Evolutionary conservation across 2,329 filamentous ascomycete genomes (phyloP), one percentile per base, ranked within the genome.

Genomic region (Shiraia bambusicola): DNA sequence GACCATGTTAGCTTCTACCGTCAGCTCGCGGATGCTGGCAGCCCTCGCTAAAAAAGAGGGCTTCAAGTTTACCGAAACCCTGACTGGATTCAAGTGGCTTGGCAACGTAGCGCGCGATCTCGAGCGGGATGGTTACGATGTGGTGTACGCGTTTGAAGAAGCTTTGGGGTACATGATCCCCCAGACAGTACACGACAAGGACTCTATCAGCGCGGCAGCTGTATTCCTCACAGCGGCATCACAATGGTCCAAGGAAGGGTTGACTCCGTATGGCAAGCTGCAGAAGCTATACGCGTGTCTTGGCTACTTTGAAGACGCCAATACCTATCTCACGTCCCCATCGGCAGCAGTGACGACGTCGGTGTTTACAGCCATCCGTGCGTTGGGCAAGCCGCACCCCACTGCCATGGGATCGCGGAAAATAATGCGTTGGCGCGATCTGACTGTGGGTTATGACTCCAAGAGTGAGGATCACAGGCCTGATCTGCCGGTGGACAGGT

Each of bases 81-180:
- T 85, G 22, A 85, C 82, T 0, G 82, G 82, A 1, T 85, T 85
- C 69, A 85, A 85, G 61, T 85, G 82, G 82, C 76, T 85, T 48
- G 82, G 80, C 2, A 84, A 83, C 48, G 72, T 77, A 32, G 78
- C 80, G 2, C 73, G 75, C 13, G 67, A 75, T n/a, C 70, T 83
- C 2, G 69, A 58, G 2, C 49, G 41, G n/a, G 32, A 61, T 28
- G 78, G 76, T 16, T 78, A 77, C 50, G 67, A 74, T 15, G 74
- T 78, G 1, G 68, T 74, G 0, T 84, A 77, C 54, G 81, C 80
- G 1, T 85, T 80, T 50, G 82, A 85, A 63, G 82, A 85, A 65
- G 82, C 82, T 6, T 74, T 85, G 15, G 82, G 82, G 1, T 85
- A 83, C 61, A 84, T 84, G 82, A 81, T 84, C 40, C 74, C 81